Base-by-base conservation (phyloP, 306 rosid genomes). In the Rosa rugosa region DNA sequence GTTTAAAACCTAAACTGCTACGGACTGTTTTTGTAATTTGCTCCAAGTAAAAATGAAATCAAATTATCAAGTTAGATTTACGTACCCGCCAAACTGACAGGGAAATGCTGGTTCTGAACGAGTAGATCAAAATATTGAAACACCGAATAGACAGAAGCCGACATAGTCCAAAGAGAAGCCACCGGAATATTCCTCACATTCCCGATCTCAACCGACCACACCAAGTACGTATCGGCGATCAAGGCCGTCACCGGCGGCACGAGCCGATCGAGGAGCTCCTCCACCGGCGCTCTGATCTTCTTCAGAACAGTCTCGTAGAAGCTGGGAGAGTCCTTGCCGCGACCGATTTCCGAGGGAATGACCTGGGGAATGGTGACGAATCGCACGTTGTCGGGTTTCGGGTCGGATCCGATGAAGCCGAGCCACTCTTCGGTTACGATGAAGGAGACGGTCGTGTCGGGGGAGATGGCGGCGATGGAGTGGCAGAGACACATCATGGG, bases 371-470 rank as follows among this genome's bases (percentile, higher is more conserved):
- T 50, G 4, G 75, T 72, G 4, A 56, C 63, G 60, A 72, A 72
- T n/a, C 13, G 22, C 2, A 31, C 27, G 75, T 72, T 71, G 25
- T 71, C 42, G 0, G 75, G 75, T 23, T 71, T 71, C 7, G 75
- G 60, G 0, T 47, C 60, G 14, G 75, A 46, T 18, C 59, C 25
- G 23, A 71, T 14, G 75, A 71, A 71, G n/a, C 84, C 81, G 41
- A 46, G 81, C 84, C 84, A 76, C 69, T 81, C 84, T 64, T 81
- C 74, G 11, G 81, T 71, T 8, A 71, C 3, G 41, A 71, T 8
- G 41, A 71, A 25, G 60, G 59, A 46, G 6, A 71, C 14, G 41
- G 34, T 71, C 22, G 18, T 27, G 23, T 3, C 8, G 75, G 56
- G n/a, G 17, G 60, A 8, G 14, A 71, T 4, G n/a, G 73, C 47